These are phyloP conservation scores for Citrus unshiu DNA, from an alignment of 345 rosid species.

Conservation along the genomic window DNA sequence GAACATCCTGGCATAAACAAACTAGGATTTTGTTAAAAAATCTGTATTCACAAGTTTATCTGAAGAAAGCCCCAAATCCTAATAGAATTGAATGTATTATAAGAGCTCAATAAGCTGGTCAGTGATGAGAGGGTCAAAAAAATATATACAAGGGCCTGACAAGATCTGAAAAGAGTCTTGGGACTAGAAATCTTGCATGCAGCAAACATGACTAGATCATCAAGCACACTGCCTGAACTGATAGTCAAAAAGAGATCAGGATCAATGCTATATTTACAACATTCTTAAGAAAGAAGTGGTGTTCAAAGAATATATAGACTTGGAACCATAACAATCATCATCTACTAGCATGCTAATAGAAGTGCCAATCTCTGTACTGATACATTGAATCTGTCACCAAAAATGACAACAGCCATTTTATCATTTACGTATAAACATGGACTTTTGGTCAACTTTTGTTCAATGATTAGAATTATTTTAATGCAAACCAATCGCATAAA, in stretches of 20 bases:
- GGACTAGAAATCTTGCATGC: background rate
- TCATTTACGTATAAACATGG: background rate
- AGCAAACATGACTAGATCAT: background rate
- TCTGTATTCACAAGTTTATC: background rate
- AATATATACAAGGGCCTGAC: background rate
- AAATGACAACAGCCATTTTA: background rate
- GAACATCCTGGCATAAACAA: background rate
- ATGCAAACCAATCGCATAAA: background rate
- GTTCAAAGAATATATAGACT: background rate
- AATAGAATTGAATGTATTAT: background rate
- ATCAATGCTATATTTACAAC: background rate
- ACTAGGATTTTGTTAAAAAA: background rate
- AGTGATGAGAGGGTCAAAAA: background rate
- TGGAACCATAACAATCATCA: background rate
- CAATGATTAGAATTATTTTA: background rate
- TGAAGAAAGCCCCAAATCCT: background rate
- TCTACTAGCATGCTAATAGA: background rate
- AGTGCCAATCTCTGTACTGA: background rate
- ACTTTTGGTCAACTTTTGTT: background rate
- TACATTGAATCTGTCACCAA: background rate
- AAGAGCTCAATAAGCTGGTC: background rate
- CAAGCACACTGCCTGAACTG: background rate
- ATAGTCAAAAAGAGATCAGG: background rate
- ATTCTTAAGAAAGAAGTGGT: background rate
- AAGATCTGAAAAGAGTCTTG: background rate